Conservation (phyloP, 352 stramenopile genomes). For the Pythium phragmitis region DNA sequence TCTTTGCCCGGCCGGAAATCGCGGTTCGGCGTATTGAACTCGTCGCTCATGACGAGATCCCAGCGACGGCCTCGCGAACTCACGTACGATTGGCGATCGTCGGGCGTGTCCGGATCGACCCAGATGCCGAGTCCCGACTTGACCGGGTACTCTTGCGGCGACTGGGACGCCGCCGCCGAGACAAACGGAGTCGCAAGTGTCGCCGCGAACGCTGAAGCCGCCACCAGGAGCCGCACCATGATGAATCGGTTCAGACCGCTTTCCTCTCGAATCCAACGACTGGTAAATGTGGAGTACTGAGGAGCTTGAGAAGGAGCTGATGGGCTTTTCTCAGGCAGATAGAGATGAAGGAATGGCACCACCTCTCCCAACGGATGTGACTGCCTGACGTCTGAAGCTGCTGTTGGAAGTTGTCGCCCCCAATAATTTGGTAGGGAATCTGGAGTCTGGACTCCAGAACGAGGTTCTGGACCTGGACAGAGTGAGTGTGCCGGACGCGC, state of each 20-base stretch:
- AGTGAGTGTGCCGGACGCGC: neutral
- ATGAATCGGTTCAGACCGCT: too few species aligned
- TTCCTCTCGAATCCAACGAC: too few species aligned
- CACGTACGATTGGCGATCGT: slow-evolving; percentile 5
- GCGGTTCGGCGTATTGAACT: slow-evolving; percentile 68
- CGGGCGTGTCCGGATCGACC: slow-evolving; percentile 11
- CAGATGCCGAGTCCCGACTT: slow-evolving; percentile 8
- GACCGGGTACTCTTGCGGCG: slow-evolving; percentile 1
- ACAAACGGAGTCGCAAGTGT: neutral
- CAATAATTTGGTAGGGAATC: too few species aligned
- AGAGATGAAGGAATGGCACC: too few species aligned
- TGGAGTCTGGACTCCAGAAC: neutral
- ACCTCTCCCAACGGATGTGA: too few species aligned
- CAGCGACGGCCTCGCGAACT: slow-evolving; percentile 37
- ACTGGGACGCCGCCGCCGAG: neutral
- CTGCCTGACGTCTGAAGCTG: too few species aligned
- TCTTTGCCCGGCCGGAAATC: slow-evolving; percentile 14
- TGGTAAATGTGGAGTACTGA: too few species aligned
- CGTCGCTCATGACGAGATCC: slow-evolving; percentile 76
- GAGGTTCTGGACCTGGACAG: neutral
- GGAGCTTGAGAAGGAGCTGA: too few species aligned
- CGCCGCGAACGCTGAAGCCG: too few species aligned
- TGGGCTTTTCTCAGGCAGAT: too few species aligned
- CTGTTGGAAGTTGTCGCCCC: too few species aligned
- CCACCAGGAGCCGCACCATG: neutral